Evolutionary conservation across 1,284 basidiomycete genomes (phyloP), one percentile per base, ranked within the genome.

Genomic region (Peniophora sp.): DNA sequence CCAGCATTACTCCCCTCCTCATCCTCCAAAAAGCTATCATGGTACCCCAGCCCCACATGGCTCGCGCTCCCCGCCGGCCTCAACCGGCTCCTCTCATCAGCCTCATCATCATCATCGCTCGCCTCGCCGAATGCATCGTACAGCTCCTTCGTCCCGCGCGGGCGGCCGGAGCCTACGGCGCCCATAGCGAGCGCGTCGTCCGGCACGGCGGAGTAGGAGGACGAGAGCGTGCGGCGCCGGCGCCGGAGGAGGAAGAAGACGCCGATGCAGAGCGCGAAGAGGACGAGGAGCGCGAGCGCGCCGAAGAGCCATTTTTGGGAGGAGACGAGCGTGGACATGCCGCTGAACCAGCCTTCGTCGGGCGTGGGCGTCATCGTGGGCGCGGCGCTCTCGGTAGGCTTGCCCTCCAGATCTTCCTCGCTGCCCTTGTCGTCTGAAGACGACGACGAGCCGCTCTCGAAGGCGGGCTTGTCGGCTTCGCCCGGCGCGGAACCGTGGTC

Each of bases 61-160:
- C 52, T 58, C 35, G 58, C 56, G 8, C 61, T 60, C 24, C 58
- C 62, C 49, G 49, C 46, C 48, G 55, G 59, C 37, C 69, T 68
- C 49, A 89, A 66, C 39, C 73, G 72, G 3, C 81, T 81, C 57
- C 77, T 73, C 60, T 90, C 86, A 62, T 88, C 79, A 24, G 73
- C 83, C n/a, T n/a, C 27, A 53, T 88, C 82, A 35, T 78, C 77
- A 39, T 88, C 85, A 56, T 89, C 86, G 23, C 81, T 85, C 27
- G 83, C 76, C 64, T 92, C 90, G 18, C 91, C 92, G 68, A 95
- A 95, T 14, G 92, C 92, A 67, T 95, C 92, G 60, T 95, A 95
- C 51, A 95, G 63, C 64, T 95, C 92, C 69, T 87, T 90, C 39
- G 87, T 84, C 17, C 78, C 75, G 23, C 73, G 67, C 69, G 8